Percentiles rank a stretch among this genome's conserved stretches.
Conservation (phyloP, 495 filamentous ascomycete genomes). For the Saxispiralis lemnorum region DNA sequence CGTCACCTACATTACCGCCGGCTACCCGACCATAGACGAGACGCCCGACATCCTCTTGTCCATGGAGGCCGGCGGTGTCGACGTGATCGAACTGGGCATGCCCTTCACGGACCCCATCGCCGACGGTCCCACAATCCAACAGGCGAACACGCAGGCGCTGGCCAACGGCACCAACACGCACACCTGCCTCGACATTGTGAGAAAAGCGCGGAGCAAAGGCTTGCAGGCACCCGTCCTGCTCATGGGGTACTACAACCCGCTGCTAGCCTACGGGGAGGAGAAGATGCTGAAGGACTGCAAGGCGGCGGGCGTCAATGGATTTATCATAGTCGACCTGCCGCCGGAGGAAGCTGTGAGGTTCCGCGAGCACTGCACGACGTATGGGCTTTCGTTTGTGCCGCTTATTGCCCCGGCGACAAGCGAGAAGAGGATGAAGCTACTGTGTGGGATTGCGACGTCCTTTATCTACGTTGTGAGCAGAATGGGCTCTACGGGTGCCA, state of each 20-base stretch:
- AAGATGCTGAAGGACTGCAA: conserved; percentile 68
- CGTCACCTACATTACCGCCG: conserved; percentile 91
- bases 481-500: conserved; percentile 91
- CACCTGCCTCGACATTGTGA: conserved; percentile 60
- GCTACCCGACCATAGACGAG: conserved; percentile 68
- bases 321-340: conserved; percentile 91
- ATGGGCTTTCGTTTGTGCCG: conserved; percentile 78
- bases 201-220: conserved; percentile 55
- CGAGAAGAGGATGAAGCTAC: conserved; percentile 77
- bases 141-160: conserved; percentile 65
- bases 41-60: conserved; percentile 70
- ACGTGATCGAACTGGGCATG: conserved; percentile 69
- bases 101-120: conserved; percentile 86
- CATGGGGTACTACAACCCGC: conserved; percentile 98
- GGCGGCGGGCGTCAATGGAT: conserved; percentile 79
- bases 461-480: conserved; percentile 98
- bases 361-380: conserved; percentile 56
- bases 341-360: conserved; percentile 94
- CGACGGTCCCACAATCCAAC: conserved; percentile 19
- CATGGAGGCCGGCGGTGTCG: conserved; percentile 87
- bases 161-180: conserved; percentile 72
- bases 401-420: conserved; percentile 88
- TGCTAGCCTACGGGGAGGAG: conserved; percentile 86
- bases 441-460: conserved; percentile 93
- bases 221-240: conserved; percentile 67